Conservation (phyloP, 345 rosid genomes). For the Carallia brachiata region DNA sequence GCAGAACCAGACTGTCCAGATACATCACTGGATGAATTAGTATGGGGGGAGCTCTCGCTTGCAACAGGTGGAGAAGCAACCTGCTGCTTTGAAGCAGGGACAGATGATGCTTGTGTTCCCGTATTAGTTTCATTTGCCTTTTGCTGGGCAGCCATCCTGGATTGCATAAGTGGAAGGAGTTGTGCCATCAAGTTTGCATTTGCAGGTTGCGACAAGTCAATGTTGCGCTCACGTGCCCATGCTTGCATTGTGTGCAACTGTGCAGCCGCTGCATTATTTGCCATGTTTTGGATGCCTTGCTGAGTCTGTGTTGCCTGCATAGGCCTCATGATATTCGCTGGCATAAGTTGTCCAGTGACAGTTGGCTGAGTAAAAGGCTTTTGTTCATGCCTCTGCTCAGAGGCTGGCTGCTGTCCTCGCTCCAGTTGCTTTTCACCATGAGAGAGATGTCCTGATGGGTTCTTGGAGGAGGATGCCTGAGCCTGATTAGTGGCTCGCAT, state of each 20-base stretch:
- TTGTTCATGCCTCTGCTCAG: slow-evolving; percentile 64
- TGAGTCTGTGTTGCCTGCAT: slow-evolving; percentile 67
- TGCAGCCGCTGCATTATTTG: slow-evolving; percentile 64
- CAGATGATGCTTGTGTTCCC: slow-evolving; percentile 49
- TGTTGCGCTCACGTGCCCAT: slow-evolving; percentile 80
- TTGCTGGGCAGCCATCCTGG: slow-evolving; percentile 78
- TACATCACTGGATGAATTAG: slow-evolving; percentile 72
- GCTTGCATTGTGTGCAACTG: slow-evolving; percentile 84
- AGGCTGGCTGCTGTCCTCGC: slow-evolving; percentile 43
- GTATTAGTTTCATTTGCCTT: slow-evolving; percentile 62
- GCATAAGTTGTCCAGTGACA: slow-evolving; percentile 52
- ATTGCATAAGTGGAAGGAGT: slow-evolving; percentile 72
- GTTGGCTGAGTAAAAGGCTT: slow-evolving; percentile 50
- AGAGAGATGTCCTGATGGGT: slow-evolving; percentile 56
- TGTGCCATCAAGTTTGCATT: slow-evolving; percentile 84
- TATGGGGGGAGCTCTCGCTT: slow-evolving; percentile 67
- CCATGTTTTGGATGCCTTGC: slow-evolving; percentile 55
- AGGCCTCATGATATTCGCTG: slow-evolving; percentile 57
- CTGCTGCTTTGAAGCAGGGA: slow-evolving; percentile 62
- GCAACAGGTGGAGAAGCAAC: slow-evolving; percentile 66
- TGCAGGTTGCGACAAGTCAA: slow-evolving; percentile 89
- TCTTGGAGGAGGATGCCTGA: slow-evolving; percentile 83
- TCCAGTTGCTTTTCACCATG: slow-evolving; percentile 69
- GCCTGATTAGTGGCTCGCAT: slow-evolving; percentile 69
- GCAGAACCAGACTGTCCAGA: slow-evolving; percentile 77